A percentile compares a stretch with the other conserved stretches of the same genome.
These are phyloP conservation scores for Triangularia setosa DNA, from an alignment of 2,329 filamentous ascomycete genomes.

Conservation along the genomic window DNA sequence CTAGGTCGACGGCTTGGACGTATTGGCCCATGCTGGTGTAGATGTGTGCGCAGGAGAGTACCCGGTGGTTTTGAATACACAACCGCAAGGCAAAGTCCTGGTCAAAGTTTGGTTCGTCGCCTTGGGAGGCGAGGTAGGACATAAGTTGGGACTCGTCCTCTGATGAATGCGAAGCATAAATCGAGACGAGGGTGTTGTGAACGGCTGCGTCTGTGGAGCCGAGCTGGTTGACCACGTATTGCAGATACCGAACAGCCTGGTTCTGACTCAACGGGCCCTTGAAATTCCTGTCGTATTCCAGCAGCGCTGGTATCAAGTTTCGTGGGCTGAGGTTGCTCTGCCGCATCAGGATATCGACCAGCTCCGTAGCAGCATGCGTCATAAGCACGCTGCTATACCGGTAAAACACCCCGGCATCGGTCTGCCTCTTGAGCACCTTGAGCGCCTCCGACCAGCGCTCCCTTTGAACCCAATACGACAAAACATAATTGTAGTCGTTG, in stretches of 20 bases:
- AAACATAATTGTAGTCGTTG: slow-evolving; percentile 89
- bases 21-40: slow-evolving; percentile 97
- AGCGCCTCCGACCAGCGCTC: slow-evolving; percentile 88
- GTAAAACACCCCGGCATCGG: slow-evolving; percentile 89
- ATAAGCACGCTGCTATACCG: slow-evolving; percentile 96
- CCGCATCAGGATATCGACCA: slow-evolving; percentile 94
- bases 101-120: slow-evolving; percentile 82
- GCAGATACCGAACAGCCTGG: slow-evolving; percentile 89
- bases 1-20: slow-evolving; percentile 86
- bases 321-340: slow-evolving; percentile 80
- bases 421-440: slow-evolving; percentile 87
- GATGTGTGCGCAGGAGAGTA: slow-evolving; percentile 93
- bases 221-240: slow-evolving; percentile 86
- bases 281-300: slow-evolving; percentile 85
- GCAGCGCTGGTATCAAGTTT: slow-evolving; percentile 84
- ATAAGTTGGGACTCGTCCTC: slow-evolving; percentile 81
- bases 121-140: slow-evolving; percentile 85
- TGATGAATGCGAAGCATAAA: slow-evolving; percentile 83
- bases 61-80: slow-evolving; percentile 90
- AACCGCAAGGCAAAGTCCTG: slow-evolving; percentile 93
- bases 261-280: slow-evolving; percentile 68
- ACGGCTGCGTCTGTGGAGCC: slow-evolving; percentile 78
- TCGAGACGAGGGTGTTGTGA: slow-evolving; percentile 94
- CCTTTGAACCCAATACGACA: slow-evolving; percentile 95
- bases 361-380: slow-evolving; percentile 76